A percentile compares a stretch with the other conserved stretches of the same genome.
These are phyloP conservation scores for Pisolithus sp. DNA, from an alignment of 768 basidiomycete species.

Conservation along the genomic window DNA sequence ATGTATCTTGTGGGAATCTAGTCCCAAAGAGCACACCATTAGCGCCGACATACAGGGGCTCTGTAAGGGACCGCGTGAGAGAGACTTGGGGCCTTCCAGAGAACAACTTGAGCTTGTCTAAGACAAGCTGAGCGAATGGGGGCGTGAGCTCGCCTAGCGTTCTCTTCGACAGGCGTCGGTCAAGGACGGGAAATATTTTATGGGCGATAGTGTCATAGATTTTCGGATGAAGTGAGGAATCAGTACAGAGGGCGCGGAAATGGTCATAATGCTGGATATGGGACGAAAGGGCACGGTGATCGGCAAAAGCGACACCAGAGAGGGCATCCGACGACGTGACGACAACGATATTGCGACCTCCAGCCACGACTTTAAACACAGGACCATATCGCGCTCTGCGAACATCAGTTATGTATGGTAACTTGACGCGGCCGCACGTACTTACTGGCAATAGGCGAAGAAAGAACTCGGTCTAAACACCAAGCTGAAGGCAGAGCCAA, in stretches of 20 bases:
- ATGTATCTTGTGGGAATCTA: slow-evolving; percentile 14
- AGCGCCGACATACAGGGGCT: slow-evolving; percentile 13
- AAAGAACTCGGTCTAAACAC: slow-evolving; percentile 11
- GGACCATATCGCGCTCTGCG: slow-evolving; percentile 12
- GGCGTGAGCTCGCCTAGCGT: slow-evolving; percentile 9
- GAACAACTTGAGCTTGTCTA: slow-evolving; percentile 9
- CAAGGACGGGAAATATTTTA: slow-evolving; percentile 17
- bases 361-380: slow-evolving; percentile 13
- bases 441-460: slow-evolving; percentile 16
- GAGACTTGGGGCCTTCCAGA: slow-evolving; percentile 4
- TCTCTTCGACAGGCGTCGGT: slow-evolving; percentile 11
- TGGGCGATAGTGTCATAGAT: slow-evolving; percentile 15
- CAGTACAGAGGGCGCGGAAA: slow-evolving; percentile 9
- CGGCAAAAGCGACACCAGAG: slow-evolving; percentile 3
- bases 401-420: not conserved
- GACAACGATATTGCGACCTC: slow-evolving; percentile 10
- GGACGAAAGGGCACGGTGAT: slow-evolving; percentile 6
- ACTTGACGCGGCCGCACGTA: too few species aligned
- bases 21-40: slow-evolving; percentile 17
- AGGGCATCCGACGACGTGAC: slow-evolving; percentile 13
- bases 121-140: slow-evolving; percentile 7
- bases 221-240: slow-evolving; percentile 1
- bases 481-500: slow-evolving; percentile 12
- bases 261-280: slow-evolving; percentile 8
- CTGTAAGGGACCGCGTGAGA: slow-evolving; percentile 10